A percentile compares a stretch with the other conserved stretches of the same genome.
phyloP scores from a whole-genome alignment of 2,329 filamentous ascomycete genomes.

The Fusarium citri region DNA sequence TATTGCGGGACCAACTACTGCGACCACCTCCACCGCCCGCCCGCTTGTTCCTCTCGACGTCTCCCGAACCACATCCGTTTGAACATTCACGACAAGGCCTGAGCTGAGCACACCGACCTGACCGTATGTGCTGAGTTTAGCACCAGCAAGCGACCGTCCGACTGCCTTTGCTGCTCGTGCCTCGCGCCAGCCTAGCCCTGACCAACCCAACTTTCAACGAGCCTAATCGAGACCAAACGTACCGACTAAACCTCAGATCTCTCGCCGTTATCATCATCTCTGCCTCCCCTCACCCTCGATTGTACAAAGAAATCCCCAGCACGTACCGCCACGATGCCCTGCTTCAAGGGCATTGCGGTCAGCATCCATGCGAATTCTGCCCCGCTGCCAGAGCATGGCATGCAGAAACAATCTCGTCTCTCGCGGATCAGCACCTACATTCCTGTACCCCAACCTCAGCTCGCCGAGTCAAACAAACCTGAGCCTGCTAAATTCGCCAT shows the following conservation, averaged over 20 bases:
- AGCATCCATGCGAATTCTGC: constrained; percentile 88
- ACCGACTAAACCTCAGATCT: constrained; percentile 25
- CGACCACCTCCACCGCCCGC: constrained; percentile 43
- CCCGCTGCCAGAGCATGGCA: constrained; percentile 90
- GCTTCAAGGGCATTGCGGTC: constrained; percentile 98
- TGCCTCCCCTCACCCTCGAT: constrained; percentile 34
- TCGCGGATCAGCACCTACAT: constrained; percentile 98
- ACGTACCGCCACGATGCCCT: constrained; percentile 74
- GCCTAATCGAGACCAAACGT: constrained; percentile 19
- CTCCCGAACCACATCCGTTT: constrained; percentile 38
- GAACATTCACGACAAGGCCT: constrained; percentile 35
- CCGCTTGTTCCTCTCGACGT: constrained; percentile 41
- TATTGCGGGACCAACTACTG: constrained; percentile 37
- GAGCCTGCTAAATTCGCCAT: constrained; percentile 98
- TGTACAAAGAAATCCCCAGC: constrained; percentile 22
- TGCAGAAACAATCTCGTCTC: constrained; percentile 91
- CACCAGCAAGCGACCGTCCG: constrained; percentile 28
- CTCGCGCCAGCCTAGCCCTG: constrained; percentile 17
- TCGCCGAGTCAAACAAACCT: constrained; percentile 76
- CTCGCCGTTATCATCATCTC: constrained; percentile 28
- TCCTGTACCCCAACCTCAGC: constrained; percentile 87
- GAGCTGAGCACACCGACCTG: constrained; percentile 35
- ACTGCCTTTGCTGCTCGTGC: constrained; percentile 33
- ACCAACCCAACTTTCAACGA: constrained; percentile 24
- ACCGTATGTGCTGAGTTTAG: constrained; percentile 30